Percentiles rank a stretch among this genome's conserved stretches.
These are phyloP conservation scores for Astragalus membranaceus DNA, from an alignment of 306 rosid genomes.

Conservation along the genomic window DNA sequence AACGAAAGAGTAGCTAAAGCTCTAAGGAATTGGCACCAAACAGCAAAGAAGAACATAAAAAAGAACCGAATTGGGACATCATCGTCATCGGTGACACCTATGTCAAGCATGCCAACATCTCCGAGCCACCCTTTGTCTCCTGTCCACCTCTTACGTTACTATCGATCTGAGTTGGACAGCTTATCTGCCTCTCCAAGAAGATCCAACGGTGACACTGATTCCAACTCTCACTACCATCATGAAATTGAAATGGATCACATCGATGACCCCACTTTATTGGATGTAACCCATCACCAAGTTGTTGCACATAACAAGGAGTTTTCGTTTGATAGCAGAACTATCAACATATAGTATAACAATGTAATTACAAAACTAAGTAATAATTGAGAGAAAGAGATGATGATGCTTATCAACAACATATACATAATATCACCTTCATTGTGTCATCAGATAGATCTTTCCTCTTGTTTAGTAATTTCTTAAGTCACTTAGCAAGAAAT, in stretches of 20 bases:
- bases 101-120: constrained; percentile 49
- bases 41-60: constrained; percentile 49
- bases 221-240: background rate
- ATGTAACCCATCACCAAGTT: constrained; percentile 16
- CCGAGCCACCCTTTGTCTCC: constrained; percentile 53
- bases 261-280: background rate
- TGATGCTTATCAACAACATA: too few species aligned
- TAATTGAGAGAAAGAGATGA: too few species aligned
- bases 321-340: constrained; percentile 44
- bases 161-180: constrained; percentile 50
- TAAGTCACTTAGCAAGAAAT: too few species aligned
- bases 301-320: constrained; percentile 34
- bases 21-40: constrained; percentile 64
- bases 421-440: too few species aligned
- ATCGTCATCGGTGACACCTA: constrained; percentile 27
- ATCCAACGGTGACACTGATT: constrained; percentile 28
- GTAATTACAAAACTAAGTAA: background rate
- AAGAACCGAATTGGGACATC: constrained; percentile 36
- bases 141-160: constrained; percentile 45
- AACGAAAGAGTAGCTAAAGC: constrained; percentile 65
- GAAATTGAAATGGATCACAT: constrained; percentile 15
- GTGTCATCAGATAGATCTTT: too few species aligned
- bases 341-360: background rate
- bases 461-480: too few species aligned
- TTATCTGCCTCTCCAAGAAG: constrained; percentile 34